Evolutionary conservation across 345 rosid species (phyloP).

Genomic region (Anastatica hierochuntica): DNA sequence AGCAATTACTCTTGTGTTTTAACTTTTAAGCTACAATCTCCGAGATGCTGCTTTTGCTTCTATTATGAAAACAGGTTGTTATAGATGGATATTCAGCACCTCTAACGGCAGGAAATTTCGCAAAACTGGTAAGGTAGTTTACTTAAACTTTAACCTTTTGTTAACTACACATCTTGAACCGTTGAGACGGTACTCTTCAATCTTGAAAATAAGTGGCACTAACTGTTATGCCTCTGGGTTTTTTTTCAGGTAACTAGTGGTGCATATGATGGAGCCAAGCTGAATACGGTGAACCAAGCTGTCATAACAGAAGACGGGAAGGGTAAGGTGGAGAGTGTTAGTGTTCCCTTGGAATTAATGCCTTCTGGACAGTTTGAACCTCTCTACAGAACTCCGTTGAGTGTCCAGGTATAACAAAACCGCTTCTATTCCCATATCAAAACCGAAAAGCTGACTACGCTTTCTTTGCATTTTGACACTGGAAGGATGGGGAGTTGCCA

Average conservation of each 20-base stretch:
- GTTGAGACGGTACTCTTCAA: background rate
- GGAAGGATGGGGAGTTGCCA: conserved; percentile 80
- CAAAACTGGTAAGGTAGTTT: conserved; percentile 94
- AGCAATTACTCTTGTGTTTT: no score
- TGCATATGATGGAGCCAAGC: conserved; percentile 66
- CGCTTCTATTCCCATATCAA: background rate
- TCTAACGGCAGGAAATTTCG: conserved; percentile 74
- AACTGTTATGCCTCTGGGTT: background rate
- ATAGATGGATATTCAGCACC: conserved; percentile 93
- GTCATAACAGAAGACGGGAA: conserved; percentile 46
- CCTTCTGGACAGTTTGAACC: conserved; percentile 95
- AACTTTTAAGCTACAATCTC: background rate
- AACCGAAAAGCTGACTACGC: background rate
- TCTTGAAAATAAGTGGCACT: background rate
- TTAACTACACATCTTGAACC: conserved; percentile 11
- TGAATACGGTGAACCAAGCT: conserved; percentile 60
- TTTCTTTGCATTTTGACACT: conserved; percentile 9
- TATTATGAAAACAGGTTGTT: conserved; percentile 42
- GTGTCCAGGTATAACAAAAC: conserved; percentile 46
- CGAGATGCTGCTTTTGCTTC: background rate
- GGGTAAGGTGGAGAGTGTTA: conserved; percentile 43
- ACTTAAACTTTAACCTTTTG: conserved; percentile 26
- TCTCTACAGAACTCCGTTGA: conserved; percentile 64
- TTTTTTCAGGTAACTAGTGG: conserved; percentile 53
- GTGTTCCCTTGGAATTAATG: conserved; percentile 79